Conservation (phyloP, 441 rosid genomes). For the Erysimum cheiri region DNA sequence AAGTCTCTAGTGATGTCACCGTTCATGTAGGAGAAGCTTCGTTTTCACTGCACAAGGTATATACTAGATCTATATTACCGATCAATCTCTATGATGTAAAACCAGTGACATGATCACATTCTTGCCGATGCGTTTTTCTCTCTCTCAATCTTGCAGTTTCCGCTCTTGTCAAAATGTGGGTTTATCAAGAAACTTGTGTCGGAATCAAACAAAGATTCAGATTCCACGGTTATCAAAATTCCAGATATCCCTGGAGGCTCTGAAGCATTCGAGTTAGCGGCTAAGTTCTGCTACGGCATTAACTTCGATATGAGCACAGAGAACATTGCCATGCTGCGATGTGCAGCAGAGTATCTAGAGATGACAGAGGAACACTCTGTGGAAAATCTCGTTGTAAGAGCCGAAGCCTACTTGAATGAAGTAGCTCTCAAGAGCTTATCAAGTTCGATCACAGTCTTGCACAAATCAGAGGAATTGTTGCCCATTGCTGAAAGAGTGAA, state of each 20-base stretch:
- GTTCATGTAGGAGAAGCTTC: constrained; percentile 77
- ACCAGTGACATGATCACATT: constrained; percentile 28
- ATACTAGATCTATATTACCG: constrained; percentile 1
- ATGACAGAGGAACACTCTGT: constrained; percentile 71
- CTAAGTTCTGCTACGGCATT: constrained; percentile 81
- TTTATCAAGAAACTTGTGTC: constrained; percentile 58
- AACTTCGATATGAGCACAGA: constrained; percentile 69
- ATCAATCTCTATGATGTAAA: constrained; percentile 20
- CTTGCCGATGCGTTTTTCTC: not conserved
- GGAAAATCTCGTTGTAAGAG: constrained; percentile 60
- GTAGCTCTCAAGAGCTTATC: constrained; percentile 79
- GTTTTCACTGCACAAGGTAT: constrained; percentile 84
- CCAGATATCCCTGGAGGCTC: constrained; percentile 64
- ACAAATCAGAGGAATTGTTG: constrained; percentile 53
- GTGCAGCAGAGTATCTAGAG: constrained; percentile 72
- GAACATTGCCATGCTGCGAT: constrained; percentile 65
- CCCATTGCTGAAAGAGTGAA: constrained; percentile 69
- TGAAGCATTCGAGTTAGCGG: constrained; percentile 68
- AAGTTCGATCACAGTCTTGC: constrained; percentile 65
- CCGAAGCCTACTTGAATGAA: constrained; percentile 70
- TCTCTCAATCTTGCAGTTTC: constrained; percentile 55
- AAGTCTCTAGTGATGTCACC: constrained; percentile 87
- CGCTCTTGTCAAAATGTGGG: constrained; percentile 67
- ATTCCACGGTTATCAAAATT: constrained; percentile 53
- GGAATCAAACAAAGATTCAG: constrained; percentile 54